phyloP scores from a whole-genome alignment of 2,329 filamentous ascomycete species.

The Didymella lethalis region DNA sequence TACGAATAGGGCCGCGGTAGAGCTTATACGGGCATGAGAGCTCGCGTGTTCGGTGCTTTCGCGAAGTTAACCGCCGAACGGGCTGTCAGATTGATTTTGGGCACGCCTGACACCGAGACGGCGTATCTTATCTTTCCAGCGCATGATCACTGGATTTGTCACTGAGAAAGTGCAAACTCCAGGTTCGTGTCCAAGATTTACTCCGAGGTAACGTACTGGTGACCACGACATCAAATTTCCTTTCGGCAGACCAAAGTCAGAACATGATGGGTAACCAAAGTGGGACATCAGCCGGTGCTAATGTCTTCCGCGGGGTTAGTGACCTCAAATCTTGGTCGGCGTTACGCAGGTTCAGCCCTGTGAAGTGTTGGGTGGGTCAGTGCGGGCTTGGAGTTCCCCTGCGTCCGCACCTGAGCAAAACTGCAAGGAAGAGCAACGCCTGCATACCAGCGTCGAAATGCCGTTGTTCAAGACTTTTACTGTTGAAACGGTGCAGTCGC shows the following conservation, averaged over 20 bases:
- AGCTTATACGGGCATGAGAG: neutral
- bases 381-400: conserved; percentile 6
- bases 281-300: conserved; percentile 9
- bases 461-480: neutral
- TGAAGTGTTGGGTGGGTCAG: conserved; percentile 5
- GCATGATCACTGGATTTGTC: neutral
- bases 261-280: neutral
- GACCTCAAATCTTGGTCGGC: conserved; percentile 9
- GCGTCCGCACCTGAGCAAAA: conserved; percentile 1
- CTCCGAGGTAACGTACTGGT: neutral
- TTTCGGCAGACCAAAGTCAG: neutral
- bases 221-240: neutral
- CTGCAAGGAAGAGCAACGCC: conserved; percentile 2
- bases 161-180: neutral
- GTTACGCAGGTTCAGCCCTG: conserved; percentile 19
- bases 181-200: neutral
- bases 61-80: conserved; percentile 2
- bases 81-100: neutral
- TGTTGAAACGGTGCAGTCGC: neutral
- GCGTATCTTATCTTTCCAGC: neutral
- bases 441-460: neutral
- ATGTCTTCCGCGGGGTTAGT: conserved; percentile 1
- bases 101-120: neutral
- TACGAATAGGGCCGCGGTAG: conserved; percentile 9
- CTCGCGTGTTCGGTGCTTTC: conserved; percentile 6